Base-by-base conservation (phyloP, 2,329 filamentous ascomycete species). In the Colletotrichum coccodes region DNA sequence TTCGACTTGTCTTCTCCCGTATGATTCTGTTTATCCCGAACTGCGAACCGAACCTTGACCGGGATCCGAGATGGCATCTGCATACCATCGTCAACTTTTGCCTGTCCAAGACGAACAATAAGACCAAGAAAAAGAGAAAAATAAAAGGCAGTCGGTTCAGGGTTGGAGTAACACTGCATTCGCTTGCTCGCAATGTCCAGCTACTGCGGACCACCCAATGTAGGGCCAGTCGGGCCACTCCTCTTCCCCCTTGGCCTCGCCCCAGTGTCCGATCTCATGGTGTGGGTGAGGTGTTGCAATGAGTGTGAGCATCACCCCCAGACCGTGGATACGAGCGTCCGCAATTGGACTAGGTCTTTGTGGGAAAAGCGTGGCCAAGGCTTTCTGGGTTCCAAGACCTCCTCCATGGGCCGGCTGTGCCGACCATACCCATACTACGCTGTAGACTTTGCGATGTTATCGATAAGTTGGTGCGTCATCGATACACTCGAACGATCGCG, bases 381-480 rank as follows among this genome's bases (percentile, higher is more conserved):
- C 47, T 68, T 60, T 54, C 52, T 40, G 49, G 61, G 18, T 30
- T 21, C 64, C 64, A 59, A 60, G 63, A 58, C 30, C 64, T 23
- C 30, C 64, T 23, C 47, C 23, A 50, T 30, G 30, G 26, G 61
- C 54, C 54, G 66, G 54, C 23, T 66, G 61, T 65, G 66, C 61
- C 61, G 61, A 47, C 16, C 23, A 21, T 30, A 21, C 26, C 40
- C 34, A 44, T 11, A 3, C 3, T 16, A 14, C 30, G 28, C 32
- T 23, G 32, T 26, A 59, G 12, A 44, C 40, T 46, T 44, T 44
- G 42, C 56, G 49, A 69, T 69, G 28, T 28, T 42, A 32, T 50
- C 32, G 30, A 40, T 21, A 11, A 49, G 50, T 60, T 34, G 32
- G 49, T 69, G 66, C 66, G 66, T 69, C 66, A 69, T 69, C 66